Base-by-base conservation (phyloP, 2,329 filamentous ascomycete genomes). In the Nothomitra cinnamomea region DNA sequence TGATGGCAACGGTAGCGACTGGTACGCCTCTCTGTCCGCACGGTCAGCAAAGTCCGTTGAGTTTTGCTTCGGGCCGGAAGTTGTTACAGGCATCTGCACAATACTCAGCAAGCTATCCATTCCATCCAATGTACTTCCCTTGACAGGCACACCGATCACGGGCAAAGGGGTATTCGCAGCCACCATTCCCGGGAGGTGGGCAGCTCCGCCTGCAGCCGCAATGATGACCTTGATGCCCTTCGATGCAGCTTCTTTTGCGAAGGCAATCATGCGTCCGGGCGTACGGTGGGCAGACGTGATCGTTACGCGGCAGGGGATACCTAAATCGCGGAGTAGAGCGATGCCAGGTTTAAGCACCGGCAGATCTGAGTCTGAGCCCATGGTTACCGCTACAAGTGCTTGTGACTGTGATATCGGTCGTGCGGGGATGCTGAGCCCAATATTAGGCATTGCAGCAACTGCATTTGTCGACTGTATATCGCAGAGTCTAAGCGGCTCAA, bases 351-450 rank as follows among this genome's bases (percentile, higher is more conserved):
- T 74, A 40, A 89, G 76, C 15, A 85, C 77, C 1, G 75, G 76
- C 22, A 88, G 74, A 62, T 89, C 85, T 8, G 82, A 86, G 68
- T 87, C 83, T 1, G 85, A 90, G 38, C 86, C 87, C 85, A 90
- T 90, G 25, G 86, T 87, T 2, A 92, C 78, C 12, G 84, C 78
- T 1, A 92, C 82, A 0, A 86, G 66, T 0, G 83, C 81, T 61
- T 65, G 62, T 53, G 55, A 64, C 61, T 40, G 56, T 56, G 50
- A 43, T 17, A 28, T 7, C 19, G 50, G 55, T 53, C n/a, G 56
- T 49, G 59, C 52, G 32, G 51, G 53, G 22, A 38, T 57, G 50
- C 55, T 55, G 15, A 55, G 50, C 12, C 17, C 17, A 40, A 4
- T 38, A 17, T 64, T 71, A 15, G 67, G 71, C 43, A 71, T 61